Conservation (phyloP, 495 filamentous ascomycete genomes). For the Penicillium macrosclerotiorum region DNA sequence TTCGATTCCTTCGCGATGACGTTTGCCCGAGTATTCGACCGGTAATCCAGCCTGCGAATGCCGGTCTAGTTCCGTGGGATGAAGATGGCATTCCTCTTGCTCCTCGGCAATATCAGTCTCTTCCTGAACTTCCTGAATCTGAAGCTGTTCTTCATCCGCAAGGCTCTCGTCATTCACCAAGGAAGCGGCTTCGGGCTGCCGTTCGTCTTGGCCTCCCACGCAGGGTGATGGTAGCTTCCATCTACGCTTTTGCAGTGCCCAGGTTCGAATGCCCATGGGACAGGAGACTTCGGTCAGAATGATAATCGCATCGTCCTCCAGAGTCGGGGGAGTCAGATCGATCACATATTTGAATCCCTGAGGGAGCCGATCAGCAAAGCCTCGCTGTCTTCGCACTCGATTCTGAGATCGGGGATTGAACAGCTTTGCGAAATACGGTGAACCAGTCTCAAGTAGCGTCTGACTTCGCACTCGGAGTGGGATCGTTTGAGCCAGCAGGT, state of each 20-base stretch:
- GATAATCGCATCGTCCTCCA: slow-evolving; percentile 59
- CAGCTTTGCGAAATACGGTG: slow-evolving; percentile 46
- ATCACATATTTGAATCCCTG: slow-evolving; percentile 53
- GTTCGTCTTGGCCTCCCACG: slow-evolving; percentile 38
- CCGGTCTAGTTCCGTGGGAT: too few relatives aligned
- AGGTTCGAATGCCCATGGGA: slow-evolving; percentile 47
- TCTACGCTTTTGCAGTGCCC: slow-evolving; percentile 36
- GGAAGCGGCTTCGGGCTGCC: too few relatives aligned
- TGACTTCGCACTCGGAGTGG: slow-evolving; percentile 44
- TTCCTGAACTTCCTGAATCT: neutral
- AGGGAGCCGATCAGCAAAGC: slow-evolving; percentile 30
- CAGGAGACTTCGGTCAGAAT: slow-evolving; percentile 58
- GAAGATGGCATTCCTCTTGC: neutral
- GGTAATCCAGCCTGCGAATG: slow-evolving; percentile 15
- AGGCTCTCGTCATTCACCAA: too few relatives aligned
- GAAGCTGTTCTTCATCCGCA: neutral
- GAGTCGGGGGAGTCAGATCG: slow-evolving; percentile 58
- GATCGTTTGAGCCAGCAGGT: slow-evolving; percentile 18
- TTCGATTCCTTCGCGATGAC: slow-evolving; percentile 60
- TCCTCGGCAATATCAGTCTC: neutral
- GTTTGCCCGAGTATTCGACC: slow-evolving; percentile 57
- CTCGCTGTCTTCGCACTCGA: slow-evolving; percentile 29
- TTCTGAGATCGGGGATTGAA: slow-evolving; percentile 39
- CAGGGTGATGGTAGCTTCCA: slow-evolving; percentile 45
- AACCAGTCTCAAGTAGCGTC: slow-evolving; percentile 45